Evolutionary conservation across 495 filamentous ascomycete species (phyloP).

Genomic region (Daldinia bambusicola): DNA sequence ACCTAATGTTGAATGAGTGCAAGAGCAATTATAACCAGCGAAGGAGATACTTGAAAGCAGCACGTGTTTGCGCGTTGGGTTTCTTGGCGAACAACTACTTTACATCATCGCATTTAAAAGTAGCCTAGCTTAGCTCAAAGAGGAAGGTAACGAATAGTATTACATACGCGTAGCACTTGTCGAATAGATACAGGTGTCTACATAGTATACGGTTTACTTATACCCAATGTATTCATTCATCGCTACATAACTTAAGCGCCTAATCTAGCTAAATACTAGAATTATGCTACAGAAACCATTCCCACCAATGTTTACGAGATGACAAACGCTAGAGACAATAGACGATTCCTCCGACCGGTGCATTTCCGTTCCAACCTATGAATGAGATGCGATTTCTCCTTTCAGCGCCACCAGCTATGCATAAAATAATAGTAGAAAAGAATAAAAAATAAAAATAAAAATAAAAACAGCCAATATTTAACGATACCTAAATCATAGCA

Average conservation of each 20-base stretch:
- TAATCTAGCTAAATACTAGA: background rate
- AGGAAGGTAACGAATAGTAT: slow-evolving; percentile 22
- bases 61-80: slow-evolving; percentile 26
- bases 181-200: too few relatives aligned
- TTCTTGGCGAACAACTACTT: slow-evolving; percentile 2
- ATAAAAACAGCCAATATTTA: too few relatives aligned
- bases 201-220: too few relatives aligned
- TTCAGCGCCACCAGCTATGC: slow-evolving; percentile 15
- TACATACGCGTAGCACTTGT: background rate
- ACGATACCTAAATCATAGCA: background rate
- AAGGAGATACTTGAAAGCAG: slow-evolving; percentile 11
- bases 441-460: background rate
- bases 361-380: slow-evolving; percentile 2
- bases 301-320: background rate
- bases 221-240: background rate
- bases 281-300: background rate
- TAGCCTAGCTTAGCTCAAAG: slow-evolving; percentile 18
- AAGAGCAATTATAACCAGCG: background rate
- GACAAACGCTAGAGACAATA: background rate
- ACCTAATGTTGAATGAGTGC: background rate
- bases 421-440: background rate
- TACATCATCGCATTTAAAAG: slow-evolving; percentile 5
- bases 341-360: background rate
- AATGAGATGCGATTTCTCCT: background rate
- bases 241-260: background rate